Evolutionary conservation across 2,329 filamentous ascomycete genomes (phyloP), one percentile per base, ranked within the genome.

Genomic region (Colletotrichum noveboracense): DNA sequence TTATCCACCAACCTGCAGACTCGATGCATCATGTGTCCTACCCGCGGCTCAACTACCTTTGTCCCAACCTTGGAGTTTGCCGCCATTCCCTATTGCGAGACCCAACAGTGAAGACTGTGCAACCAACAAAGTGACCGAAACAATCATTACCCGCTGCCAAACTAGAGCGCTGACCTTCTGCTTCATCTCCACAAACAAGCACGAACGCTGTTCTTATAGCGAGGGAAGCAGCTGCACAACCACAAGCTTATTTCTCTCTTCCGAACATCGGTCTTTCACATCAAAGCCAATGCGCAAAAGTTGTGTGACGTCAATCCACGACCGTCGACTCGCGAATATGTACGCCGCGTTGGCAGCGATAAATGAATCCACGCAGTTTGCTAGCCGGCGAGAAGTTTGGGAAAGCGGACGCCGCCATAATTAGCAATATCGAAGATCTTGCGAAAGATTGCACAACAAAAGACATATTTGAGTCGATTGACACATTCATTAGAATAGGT

Each of bases 381-480:
- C 38, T 6, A 5, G 1, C 3, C 18, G 16, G 38, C 38, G 38
- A n/a, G 38, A 48, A 48, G 38, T 48, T 4, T 48, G 0, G 38
- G 38, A n/a, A 48, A 12, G 38, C 38, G 18, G 38, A n/a, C 38
- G 18, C 6, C 38, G 38, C 38, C 38, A 48, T 48, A 9, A 0
- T 5, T 0, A n/a, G 10, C 38, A n/a, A 48, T 5, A 3, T n/a
- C 5, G 5, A 43, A 43, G 0, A 43, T 18, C 16, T 18, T n/a
- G 18, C 38, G 18, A 1, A 3, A 12, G 6, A 6, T n/a, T 7
- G 6, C 5, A n/a, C 38, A 1, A 48, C 0, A n/a, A 12, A 0
- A n/a, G 0, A 48, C 9, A 12, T 0, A 0, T 21, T 18, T n/a
- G 18, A 18, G 18, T 3, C 3, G 18, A 48, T n/a, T 5, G 28